Percentiles rank a stretch among this genome's conserved stretches.
Evolutionary conservation across 306 rosid genomes (phyloP).

Genomic region (Fragaria ananassa): DNA sequence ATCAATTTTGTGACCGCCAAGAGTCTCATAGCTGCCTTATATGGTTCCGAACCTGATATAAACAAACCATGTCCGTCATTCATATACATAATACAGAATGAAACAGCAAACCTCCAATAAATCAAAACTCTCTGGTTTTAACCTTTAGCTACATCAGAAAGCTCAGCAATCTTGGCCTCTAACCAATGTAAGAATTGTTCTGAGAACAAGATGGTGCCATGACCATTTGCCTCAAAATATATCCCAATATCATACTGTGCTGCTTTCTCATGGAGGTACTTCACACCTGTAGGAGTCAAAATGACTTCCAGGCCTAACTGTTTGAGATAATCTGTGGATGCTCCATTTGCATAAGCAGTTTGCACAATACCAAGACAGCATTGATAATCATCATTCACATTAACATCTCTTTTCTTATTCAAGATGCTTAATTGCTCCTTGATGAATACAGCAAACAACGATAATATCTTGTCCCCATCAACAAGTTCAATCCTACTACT

Average conservation of each 20-base stretch:
- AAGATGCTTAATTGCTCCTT: constrained; percentile 71
- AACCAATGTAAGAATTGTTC: constrained; percentile 55
- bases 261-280: constrained; percentile 85
- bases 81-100: constrained; percentile 11
- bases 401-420: constrained; percentile 35
- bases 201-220: constrained; percentile 85
- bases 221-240: constrained; percentile 98
- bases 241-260: constrained; percentile 76
- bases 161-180: constrained; percentile 40
- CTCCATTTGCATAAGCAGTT: constrained; percentile 96
- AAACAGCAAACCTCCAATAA: constrained; percentile 18
- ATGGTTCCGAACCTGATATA: constrained; percentile 57
- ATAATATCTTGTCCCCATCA: constrained; percentile 91
- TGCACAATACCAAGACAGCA: constrained; percentile 73
- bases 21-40: constrained; percentile 72
- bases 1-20: constrained; percentile 71
- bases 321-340: constrained; percentile 75
- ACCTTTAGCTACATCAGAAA: constrained; percentile 57
- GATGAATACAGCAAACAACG: constrained; percentile 73
- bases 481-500: constrained; percentile 58
- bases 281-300: constrained; percentile 88
- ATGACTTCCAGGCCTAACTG: constrained; percentile 70
- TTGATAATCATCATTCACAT: constrained; percentile 28
- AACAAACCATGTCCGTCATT: constrained; percentile 23
- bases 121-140: constrained; percentile 16